A percentile compares a stretch with the other conserved stretches of the same genome.
These are phyloP conservation scores for Taphrina sp. DNA, from an alignment of 1,139 yeast species.

Conservation along the genomic window DNA sequence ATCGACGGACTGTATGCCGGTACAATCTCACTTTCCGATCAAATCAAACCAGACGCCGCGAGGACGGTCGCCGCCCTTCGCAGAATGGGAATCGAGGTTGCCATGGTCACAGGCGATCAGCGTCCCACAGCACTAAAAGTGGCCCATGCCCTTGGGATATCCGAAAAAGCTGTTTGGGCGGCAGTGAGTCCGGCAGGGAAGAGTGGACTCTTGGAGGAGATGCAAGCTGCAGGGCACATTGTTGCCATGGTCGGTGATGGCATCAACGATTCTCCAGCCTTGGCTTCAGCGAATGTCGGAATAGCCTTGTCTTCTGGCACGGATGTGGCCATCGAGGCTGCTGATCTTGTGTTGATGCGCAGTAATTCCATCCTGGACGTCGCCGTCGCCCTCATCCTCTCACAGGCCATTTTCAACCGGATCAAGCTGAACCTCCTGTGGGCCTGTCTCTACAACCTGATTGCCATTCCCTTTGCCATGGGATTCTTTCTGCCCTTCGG, in stretches of 20 bases:
- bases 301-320: conserved; percentile 90
- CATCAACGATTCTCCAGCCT: conserved; percentile 92
- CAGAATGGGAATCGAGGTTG: conserved; percentile 61
- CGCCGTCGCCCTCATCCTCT: conserved; percentile 68
- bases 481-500: conserved; percentile 80
- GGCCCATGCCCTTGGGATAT: conserved; percentile 68
- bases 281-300: conserved; percentile 84
- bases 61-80: conserved; percentile 60
- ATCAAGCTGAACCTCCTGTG: conserved; percentile 79
- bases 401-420: conserved; percentile 65
- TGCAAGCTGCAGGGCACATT: conserved; percentile 48
- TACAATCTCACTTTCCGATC: conserved; percentile 63
- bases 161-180: conserved; percentile 63
- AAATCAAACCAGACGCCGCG: conserved; percentile 64
- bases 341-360: conserved; percentile 73
- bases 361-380: conserved; percentile 59
- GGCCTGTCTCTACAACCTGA: conserved; percentile 78
- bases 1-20: conserved; percentile 64
- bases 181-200: conserved; percentile 77
- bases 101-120: conserved; percentile 86
- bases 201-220: conserved; percentile 59
- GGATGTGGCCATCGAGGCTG: conserved; percentile 93
- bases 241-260: conserved; percentile 93
- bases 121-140: conserved; percentile 60
- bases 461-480: conserved; percentile 96